These are phyloP conservation scores for Aspergillus melleus DNA, from an alignment of 2,329 filamentous ascomycete genomes.

Conservation along the genomic window DNA sequence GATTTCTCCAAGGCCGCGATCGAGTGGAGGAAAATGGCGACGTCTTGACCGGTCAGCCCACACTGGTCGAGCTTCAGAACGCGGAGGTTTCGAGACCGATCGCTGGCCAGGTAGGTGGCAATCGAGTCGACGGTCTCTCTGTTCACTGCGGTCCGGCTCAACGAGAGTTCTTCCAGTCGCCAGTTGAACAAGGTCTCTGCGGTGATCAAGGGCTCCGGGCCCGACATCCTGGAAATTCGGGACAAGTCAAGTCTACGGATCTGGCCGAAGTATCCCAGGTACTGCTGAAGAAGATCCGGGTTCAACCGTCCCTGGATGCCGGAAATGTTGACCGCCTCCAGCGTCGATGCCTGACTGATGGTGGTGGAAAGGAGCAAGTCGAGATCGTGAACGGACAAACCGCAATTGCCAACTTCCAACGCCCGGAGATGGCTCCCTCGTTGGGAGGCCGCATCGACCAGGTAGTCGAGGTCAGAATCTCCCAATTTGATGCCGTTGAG, in stretches of 20 bases:
- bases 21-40: conserved; percentile 64
- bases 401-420: conserved; percentile 65
- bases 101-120: conserved; percentile 62
- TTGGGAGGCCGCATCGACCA: conserved; percentile 68
- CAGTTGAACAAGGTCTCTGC: conserved; percentile 67
- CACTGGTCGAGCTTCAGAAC: conserved; percentile 67
- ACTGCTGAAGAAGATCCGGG: conserved; percentile 63
- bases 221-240: conserved; percentile 63
- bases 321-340: conserved; percentile 68
- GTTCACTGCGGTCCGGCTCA: conserved; percentile 65
- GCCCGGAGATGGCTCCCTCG: conserved; percentile 65
- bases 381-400: conserved; percentile 49
- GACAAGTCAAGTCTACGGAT: conserved; percentile 67
- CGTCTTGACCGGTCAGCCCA: conserved; percentile 63
- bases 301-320: conserved; percentile 66
- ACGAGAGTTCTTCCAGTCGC: conserved; percentile 64
- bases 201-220: conserved; percentile 63
- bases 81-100: conserved; percentile 60
- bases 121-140: conserved; percentile 65
- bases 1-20: conserved; percentile 55
- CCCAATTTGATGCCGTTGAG: conserved; percentile 69
- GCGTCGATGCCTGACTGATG: conserved; percentile 63
- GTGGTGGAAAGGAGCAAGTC: conserved; percentile 65
- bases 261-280: conserved; percentile 66
- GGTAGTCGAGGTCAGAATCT: conserved; percentile 66